Base-by-base conservation (phyloP, 78 protist genomes). In the Dictyostelium capitatum region DNA sequence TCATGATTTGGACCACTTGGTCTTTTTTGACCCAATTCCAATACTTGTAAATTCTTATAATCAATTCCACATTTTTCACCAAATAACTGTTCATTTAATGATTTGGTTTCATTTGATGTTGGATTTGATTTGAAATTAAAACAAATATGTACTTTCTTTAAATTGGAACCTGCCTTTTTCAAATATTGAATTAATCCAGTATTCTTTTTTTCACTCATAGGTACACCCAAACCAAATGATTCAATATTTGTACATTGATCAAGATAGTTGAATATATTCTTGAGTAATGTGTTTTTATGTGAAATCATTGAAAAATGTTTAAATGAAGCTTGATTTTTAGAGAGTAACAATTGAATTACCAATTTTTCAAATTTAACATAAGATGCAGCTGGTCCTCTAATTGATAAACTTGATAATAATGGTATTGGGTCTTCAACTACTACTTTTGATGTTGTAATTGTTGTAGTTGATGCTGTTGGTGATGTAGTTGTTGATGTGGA, bases 271-370 rank as follows among this genome's bases (percentile, higher is more conserved):
- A 48, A 48, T 19, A 75, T 48, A 50, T 75, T 43, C 81, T 75
- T 75, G 17, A 75, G 50, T 4, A 75, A 15, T 25, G 81, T 75
- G 28, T 25, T 48, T 17, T 75, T 75, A 3, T 75, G 81, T 14
- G 81, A 75, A 14, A 48, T n/a, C 64, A 75, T 75, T 75, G 81
- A 75, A 14, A 75, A 75, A 48, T 75, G 81, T 48, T 75, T 48
- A 25, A 75, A 46, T 41, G 64, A 10, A 15, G 46, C 10, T 0
- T 37, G n/a, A 9, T 75, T 75, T 15, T 30, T 19, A 5, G 64
- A 48, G 4, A 48, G 6, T 14, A 75, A 17, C 50, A 75, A 41
- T 48, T 75, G 81, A 12, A 75, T 20, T 28, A 46, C 62, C 0
- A 75, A n/a, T 25, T 75, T 75, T 9, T 75, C 81, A 23, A 23